Evolutionary conservation across 2,329 filamentous ascomycete species (phyloP), one percentile per base, ranked within the genome.

Genomic region (Arthrobotrys megalospora): DNA sequence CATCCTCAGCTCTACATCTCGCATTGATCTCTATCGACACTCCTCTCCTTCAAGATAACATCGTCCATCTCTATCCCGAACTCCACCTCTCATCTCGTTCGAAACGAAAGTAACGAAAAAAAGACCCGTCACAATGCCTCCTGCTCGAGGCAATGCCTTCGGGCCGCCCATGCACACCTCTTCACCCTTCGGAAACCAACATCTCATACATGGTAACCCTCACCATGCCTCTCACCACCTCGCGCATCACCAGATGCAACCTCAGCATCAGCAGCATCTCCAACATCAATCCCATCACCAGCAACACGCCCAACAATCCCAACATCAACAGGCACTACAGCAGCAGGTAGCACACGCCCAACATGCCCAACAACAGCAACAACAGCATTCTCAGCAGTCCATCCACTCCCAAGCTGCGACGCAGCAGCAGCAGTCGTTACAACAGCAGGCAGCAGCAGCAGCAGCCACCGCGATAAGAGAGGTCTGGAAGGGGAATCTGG

Each of bases 401-500:
- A 67, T 69, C 28, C 66, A 69, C 21, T 71, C 50, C 38, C 79
- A 76, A 55, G 60, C 68, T 38, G 64, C 63, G 66, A 48, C 69
- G 55, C 72, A 80, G 76, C 48, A 67, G 50, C 58, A 80, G 67
- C 48, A 66, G 64, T 67, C 47, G 86, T 88, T 68, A 86, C 89
- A 83, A 88, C 84, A 81, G 85, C 68, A 70, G 34, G 43, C 62
- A 90, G 91, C 79, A 89, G 94, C 64, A 0, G 70, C 68, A 6
- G 78, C 65, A 0, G 80, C 80, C 14, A 70, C 73, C 5, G 76
- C 80, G 84, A 98, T 98, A 91, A 90, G 94, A 80, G 95, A 99
- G 82, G 96, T 99, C 45, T 99, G 96, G 96, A 92, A 92, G 84
- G 90, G 93, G 82, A 98, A 98, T 82, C 86, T 98, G 80, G 89